phyloP scores from a whole-genome alignment of 768 basidiomycete species.

The Psilocybe subaeruginosa region DNA sequence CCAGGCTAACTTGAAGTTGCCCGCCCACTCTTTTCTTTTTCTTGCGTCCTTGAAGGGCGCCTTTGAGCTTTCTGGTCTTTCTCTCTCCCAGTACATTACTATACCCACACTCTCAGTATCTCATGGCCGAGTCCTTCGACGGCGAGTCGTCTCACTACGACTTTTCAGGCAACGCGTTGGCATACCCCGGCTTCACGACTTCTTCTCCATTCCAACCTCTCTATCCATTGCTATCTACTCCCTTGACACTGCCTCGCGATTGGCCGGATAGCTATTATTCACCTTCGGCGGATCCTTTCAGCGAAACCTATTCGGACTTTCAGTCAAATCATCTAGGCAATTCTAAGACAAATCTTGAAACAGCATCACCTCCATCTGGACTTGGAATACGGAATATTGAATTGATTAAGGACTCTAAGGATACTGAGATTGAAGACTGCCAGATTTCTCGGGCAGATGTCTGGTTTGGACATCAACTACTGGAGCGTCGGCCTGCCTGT shows the following conservation, averaged over 20 bases:
- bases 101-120: slow-evolving; percentile 13
- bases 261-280: slow-evolving; percentile 16
- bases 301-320: slow-evolving; percentile 30
- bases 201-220: slow-evolving; percentile 9
- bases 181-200: slow-evolving; percentile 4
- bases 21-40: slow-evolving; percentile 23
- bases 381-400: slow-evolving; percentile 33
- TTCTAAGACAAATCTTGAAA: slow-evolving; percentile 8
- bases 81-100: slow-evolving; percentile 19
- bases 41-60: slow-evolving; percentile 27
- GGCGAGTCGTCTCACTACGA: slow-evolving; percentile 14
- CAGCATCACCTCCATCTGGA: slow-evolving; percentile 25
- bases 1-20: slow-evolving; percentile 32
- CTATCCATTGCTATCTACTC: slow-evolving; percentile 21
- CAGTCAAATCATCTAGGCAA: slow-evolving; percentile 38
- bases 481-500: slow-evolving; percentile 6
- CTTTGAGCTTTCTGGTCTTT: slow-evolving; percentile 2
- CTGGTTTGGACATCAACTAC: not conserved
- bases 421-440: not conserved
- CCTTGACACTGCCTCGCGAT: slow-evolving; percentile 27
- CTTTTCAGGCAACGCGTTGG: slow-evolving; percentile 14
- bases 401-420: slow-evolving; percentile 12
- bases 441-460: not conserved
- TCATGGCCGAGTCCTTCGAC: slow-evolving; percentile 15
- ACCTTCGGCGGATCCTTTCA: slow-evolving; percentile 15